Percentiles rank a stretch among this genome's conserved stretches.
These are phyloP conservation scores for Diplotaxis tenuifolia DNA, from an alignment of 345 rosid genomes.

Conservation along the genomic window DNA sequence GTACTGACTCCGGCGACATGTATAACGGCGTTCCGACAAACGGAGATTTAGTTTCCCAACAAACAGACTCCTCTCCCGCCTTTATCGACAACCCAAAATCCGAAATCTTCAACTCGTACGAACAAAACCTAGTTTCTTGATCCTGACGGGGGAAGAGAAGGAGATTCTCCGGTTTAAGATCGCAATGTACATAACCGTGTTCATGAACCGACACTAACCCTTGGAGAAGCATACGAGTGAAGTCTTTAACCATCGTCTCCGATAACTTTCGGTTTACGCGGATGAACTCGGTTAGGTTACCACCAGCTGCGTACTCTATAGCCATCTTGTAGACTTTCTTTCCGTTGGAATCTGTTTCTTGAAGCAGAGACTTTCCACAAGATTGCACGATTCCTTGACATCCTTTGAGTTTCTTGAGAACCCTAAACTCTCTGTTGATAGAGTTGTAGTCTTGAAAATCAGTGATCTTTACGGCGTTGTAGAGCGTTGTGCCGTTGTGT, in stretches of 20 bases:
- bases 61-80: not conserved
- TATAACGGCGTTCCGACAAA: conserved; percentile 23
- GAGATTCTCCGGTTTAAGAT: conserved; percentile 36
- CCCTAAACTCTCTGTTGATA: conserved; percentile 9
- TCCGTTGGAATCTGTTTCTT: not conserved
- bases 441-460: not conserved
- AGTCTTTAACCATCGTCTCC: not conserved
- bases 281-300: conserved; percentile 14
- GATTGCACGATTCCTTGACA: conserved; percentile 16
- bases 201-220: conserved; percentile 29
- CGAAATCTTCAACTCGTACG: conserved; percentile 28
- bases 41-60: not conserved
- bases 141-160: conserved; percentile 26
- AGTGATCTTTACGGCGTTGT: conserved; percentile 28
- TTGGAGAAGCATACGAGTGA: conserved; percentile 33
- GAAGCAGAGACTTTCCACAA: not conserved
- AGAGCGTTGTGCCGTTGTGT: conserved; percentile 2
- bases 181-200: conserved; percentile 39
- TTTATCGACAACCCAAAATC: conserved; percentile 28
- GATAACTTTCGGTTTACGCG: not conserved
- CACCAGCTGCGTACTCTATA: conserved; percentile 29
- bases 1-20: conserved; percentile 31
- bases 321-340: not conserved
- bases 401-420: conserved; percentile 19
- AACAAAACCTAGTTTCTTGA: conserved; percentile 7